Base-by-base conservation (phyloP, 2,329 filamentous ascomycete species). In the Blastomyces parvus region DNA sequence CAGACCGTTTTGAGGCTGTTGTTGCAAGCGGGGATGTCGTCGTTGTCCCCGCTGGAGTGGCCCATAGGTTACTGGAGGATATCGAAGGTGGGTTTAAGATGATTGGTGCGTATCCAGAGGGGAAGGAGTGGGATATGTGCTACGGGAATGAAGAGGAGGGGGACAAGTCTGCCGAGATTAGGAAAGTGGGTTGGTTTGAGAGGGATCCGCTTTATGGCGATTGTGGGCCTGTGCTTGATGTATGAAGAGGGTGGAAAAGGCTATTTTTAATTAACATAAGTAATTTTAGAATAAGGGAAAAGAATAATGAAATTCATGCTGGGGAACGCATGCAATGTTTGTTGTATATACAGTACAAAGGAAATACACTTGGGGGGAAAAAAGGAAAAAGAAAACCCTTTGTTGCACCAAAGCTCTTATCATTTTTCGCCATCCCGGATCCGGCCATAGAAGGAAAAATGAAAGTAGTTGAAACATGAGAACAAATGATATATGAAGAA, bases 61-160 rank as follows among this genome's bases (percentile, higher is more conserved):
- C 80, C 2, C 86, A 90, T 77, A 77, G 84, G 6, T 73, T 89
- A 64, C 67, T 88, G 17, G 78, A 86, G 65, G 84, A 88, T 70
- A 61, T 81, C 56, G 71, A 71, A 25, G 74, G 77, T 22, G 78
- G 79, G 1, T 89, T 89, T 70, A 75, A 83, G 70, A 88, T 89
- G 86, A 82, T 89, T 0, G 87, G 87, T 0, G 81, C 80, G 58
- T 89, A 90, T 77, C 86, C 85, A 0, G 75, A 67, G 30, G 82
- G 76, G 19, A 79, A 77, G 63, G 67, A 72, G 22, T 90, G 86
- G 86, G 86, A 89, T 72, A 89, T 90, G 87, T 89, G 86, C 68
- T 88, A 89, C 76, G 87, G 86, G 1, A 78, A 77, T 60, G 69
- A 77, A 46, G 83, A 78, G 0, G 86, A 88, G 70, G 55, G 57